A percentile compares a stretch with the other conserved stretches of the same genome.
Evolutionary conservation across 2,329 filamentous ascomycete species (phyloP).

Genomic region (Calcarisporium arbuscula): DNA sequence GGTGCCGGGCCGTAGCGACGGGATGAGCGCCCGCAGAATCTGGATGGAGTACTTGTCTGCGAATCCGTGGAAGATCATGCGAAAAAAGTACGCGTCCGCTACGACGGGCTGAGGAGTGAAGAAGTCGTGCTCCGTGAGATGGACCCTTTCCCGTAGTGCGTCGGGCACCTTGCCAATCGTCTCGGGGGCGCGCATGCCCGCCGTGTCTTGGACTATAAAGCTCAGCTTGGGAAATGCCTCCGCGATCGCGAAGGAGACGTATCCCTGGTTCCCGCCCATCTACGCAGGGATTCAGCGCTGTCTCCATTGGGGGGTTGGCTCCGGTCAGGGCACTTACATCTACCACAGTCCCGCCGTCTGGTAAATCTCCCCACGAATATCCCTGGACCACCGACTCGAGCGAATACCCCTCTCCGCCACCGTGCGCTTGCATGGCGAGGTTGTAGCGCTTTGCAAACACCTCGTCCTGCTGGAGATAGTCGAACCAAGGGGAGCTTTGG

Average conservation of each 20-base stretch:
- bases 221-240: constrained; percentile 7
- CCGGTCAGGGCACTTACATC: constrained; percentile 7
- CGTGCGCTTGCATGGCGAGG: constrained; percentile 23
- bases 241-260: constrained; percentile 9
- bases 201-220: constrained; percentile 14
- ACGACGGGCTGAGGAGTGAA: constrained; percentile 19
- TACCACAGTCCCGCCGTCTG: constrained; percentile 4
- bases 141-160: constrained; percentile 12
- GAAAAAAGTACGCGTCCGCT: constrained; percentile 23
- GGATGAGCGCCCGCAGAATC: constrained; percentile 23
- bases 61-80: constrained; percentile 27
- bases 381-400: constrained; percentile 4
- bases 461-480: constrained; percentile 20
- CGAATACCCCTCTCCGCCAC: constrained; percentile 14
- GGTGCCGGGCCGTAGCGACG: constrained; percentile 20
- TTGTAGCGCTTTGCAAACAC: constrained; percentile 19
- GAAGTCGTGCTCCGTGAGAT: constrained; percentile 21
- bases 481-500: constrained; percentile 17
- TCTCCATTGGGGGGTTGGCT: too few species aligned
- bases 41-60: constrained; percentile 24
- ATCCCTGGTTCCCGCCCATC: constrained; percentile 10
- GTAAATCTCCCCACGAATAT: constrained; percentile 6
- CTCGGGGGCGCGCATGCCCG: constrained; percentile 14
- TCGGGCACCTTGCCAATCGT: constrained; percentile 14
- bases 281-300: not conserved